phyloP scores from a whole-genome alignment of 805 yeast genomes.

The Diddensiella transvaalensis region DNA sequence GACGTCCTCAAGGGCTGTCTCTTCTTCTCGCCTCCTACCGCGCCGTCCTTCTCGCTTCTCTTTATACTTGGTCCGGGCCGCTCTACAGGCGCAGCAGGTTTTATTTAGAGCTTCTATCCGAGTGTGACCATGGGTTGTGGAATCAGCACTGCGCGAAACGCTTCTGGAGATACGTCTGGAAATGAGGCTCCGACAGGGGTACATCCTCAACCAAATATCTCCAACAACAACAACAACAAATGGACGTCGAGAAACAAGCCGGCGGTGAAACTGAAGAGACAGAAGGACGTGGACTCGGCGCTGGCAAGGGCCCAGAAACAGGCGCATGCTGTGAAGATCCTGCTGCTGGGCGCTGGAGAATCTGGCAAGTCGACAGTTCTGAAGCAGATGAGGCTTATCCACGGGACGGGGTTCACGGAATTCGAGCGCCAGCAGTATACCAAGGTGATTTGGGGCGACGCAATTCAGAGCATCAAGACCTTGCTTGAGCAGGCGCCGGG shows the following conservation, averaged over 20 bases:
- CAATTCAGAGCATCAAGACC: conserved; percentile 77
- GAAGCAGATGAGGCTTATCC: conserved; percentile 81
- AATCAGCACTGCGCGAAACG: conserved; percentile 20
- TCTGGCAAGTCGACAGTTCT: conserved; percentile 91
- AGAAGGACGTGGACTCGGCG: conserved; percentile 41
- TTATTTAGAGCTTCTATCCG: too few relatives aligned
- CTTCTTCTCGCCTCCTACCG: too few relatives aligned
- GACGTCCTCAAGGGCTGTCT: too few relatives aligned
- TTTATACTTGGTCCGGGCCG: too few relatives aligned
- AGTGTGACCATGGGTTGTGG: conserved; percentile 30
- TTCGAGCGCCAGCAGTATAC: conserved; percentile 77
- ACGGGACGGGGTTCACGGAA: conserved; percentile 77
- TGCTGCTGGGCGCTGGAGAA: conserved; percentile 92
- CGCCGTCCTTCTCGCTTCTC: too few relatives aligned
- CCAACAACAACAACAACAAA: too few relatives aligned
- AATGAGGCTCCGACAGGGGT: too few relatives aligned
- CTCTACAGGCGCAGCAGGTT: too few relatives aligned
- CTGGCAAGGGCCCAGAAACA: conserved; percentile 23
- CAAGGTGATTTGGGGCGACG: conserved; percentile 90
- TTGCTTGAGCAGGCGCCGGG: conserved; percentile 72
- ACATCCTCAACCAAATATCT: too few relatives aligned
- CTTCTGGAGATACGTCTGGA: background rate
- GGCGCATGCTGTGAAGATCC: conserved; percentile 43
- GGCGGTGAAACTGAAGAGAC: background rate
- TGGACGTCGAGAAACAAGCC: too few relatives aligned